Conservation (phyloP, 371 early-diverging fungal species). For the Rhizopus microsporus region DNA sequence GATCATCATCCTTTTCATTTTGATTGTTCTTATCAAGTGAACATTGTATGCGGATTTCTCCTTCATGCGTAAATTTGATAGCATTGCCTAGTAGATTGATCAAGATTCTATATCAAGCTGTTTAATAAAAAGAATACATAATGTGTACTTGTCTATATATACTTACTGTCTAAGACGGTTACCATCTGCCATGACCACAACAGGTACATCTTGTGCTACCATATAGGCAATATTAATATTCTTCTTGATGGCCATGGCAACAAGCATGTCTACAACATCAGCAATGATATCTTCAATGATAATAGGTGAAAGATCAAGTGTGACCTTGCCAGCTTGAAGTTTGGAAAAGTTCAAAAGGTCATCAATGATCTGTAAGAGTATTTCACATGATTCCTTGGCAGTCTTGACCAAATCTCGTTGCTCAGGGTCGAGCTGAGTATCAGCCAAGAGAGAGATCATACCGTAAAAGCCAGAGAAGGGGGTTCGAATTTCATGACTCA, state of each 20-base stretch:
- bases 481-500: slow-evolving; percentile 58
- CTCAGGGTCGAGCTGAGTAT: slow-evolving; percentile 52
- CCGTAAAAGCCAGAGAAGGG: slow-evolving; percentile 64
- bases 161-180: slow-evolving; percentile 40
- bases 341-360: slow-evolving; percentile 68
- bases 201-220: slow-evolving; percentile 36
- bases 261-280: slow-evolving; percentile 57
- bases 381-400: slow-evolving; percentile 61
- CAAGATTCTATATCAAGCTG: slow-evolving; percentile 23
- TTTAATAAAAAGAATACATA: slow-evolving; percentile 3
- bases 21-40: slow-evolving; percentile 27
- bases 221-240: slow-evolving; percentile 50
- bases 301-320: slow-evolving; percentile 50
- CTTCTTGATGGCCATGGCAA: slow-evolving; percentile 55
- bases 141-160: slow-evolving; percentile 12
- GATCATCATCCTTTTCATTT: slow-evolving; percentile 5
- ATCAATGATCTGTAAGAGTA: slow-evolving; percentile 62
- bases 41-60: slow-evolving; percentile 50
- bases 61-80: slow-evolving; percentile 61
- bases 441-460: slow-evolving; percentile 58
- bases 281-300: slow-evolving; percentile 54
- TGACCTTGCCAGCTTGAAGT: slow-evolving; percentile 63
- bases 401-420: slow-evolving; percentile 62
- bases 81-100: slow-evolving; percentile 47
- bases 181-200: slow-evolving; percentile 52